These are phyloP conservation scores for Hippophae rhamnoides DNA, from an alignment of 306 rosid species.

Conservation along the genomic window DNA sequence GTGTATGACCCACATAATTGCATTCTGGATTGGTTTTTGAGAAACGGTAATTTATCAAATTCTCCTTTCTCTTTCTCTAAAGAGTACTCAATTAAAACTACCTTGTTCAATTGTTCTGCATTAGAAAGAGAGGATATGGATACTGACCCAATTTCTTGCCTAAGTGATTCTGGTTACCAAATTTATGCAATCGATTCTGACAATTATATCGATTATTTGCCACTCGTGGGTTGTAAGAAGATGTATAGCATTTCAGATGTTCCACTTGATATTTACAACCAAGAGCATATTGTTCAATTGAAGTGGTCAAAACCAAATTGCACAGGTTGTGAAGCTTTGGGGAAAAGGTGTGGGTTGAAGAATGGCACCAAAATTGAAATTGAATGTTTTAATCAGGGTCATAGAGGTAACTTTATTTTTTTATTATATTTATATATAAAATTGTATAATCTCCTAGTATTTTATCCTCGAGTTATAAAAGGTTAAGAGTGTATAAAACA, in stretches of 20 bases:
- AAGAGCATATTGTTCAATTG: constrained; percentile 3
- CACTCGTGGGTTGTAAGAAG: constrained; percentile 1
- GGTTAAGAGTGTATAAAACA: background rate
- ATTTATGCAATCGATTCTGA: background rate
- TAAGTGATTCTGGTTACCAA: background rate
- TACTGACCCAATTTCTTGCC: background rate
- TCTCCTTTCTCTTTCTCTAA: background rate
- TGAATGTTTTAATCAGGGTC: too few relatives aligned
- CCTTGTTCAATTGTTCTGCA: constrained; percentile 12
- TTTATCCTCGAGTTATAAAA: background rate
- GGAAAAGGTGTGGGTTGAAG: constrained; percentile 22
- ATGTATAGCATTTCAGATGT: background rate
- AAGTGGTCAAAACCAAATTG: constrained; percentile 27
- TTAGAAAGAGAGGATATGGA: background rate
- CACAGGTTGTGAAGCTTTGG: constrained; percentile 21
- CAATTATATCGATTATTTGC: background rate
- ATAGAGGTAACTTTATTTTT: too few relatives aligned
- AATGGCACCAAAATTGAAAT: background rate
- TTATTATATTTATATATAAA: too few relatives aligned
- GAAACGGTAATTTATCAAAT: background rate
- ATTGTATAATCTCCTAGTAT: too few relatives aligned
- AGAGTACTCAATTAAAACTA: background rate
- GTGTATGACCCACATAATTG: background rate
- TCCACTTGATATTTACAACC: background rate
- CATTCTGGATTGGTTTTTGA: background rate